phyloP scores from a whole-genome alignment of 2,329 filamentous ascomycete genomes.

The Arthrobotrys sphaeroides region DNA sequence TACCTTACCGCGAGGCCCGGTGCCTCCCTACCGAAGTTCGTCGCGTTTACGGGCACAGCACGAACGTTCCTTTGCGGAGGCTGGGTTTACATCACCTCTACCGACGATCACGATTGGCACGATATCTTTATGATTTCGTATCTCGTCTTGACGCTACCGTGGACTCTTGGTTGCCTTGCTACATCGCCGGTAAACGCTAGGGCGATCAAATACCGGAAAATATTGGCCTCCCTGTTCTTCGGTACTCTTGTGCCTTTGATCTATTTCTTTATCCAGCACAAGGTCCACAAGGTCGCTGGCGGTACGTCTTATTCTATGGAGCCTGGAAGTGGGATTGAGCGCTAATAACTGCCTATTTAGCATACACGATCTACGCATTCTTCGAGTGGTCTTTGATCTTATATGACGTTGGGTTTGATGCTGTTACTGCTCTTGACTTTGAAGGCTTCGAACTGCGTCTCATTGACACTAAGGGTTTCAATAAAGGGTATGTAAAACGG shows the following conservation, averaged over 20 bases:
- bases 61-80: slow-evolving; percentile 93
- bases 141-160: slow-evolving; percentile 89
- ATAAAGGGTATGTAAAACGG: slow-evolving; percentile 98
- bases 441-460: slow-evolving; percentile 85
- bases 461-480: slow-evolving; percentile 85
- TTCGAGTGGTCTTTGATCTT: slow-evolving; percentile 97
- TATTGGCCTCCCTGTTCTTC: slow-evolving; percentile 84
- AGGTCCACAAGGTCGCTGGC: slow-evolving; percentile 91
- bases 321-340: background rate
- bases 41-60: slow-evolving; percentile 81
- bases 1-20: slow-evolving; percentile 81
- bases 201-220: slow-evolving; percentile 88
- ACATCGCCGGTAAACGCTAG: slow-evolving; percentile 84
- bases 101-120: slow-evolving; percentile 97
- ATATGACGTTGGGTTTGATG: slow-evolving; percentile 95
- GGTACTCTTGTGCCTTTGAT: slow-evolving; percentile 87
- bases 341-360: slow-evolving; percentile 64
- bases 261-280: slow-evolving; percentile 99
- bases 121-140: slow-evolving; percentile 99
- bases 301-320: slow-evolving; percentile 69
- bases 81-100: slow-evolving; percentile 98
- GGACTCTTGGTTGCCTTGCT: slow-evolving; percentile 89
- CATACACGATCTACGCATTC: slow-evolving; percentile 96
- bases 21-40: slow-evolving; percentile 79
- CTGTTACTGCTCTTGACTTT: slow-evolving; percentile 92